These are phyloP conservation scores for Amphirosellinia nigrospora DNA, from an alignment of 495 filamentous ascomycete genomes.

Conservation along the genomic window DNA sequence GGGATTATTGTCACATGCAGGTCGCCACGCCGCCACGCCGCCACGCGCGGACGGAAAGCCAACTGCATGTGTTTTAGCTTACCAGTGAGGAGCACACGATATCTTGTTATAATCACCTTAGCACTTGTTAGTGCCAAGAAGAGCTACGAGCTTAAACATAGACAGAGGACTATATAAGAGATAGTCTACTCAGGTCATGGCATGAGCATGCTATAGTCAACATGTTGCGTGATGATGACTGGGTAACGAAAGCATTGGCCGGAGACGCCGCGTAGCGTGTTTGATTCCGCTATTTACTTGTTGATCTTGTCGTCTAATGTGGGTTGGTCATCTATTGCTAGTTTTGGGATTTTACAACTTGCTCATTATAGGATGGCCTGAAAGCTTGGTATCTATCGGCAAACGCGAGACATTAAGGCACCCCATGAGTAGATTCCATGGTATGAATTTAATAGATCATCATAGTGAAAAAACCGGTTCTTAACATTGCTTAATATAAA, in stretches of 20 bases:
- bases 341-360: not conserved
- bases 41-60: not conserved
- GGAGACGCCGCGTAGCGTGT: not conserved
- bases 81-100: not conserved
- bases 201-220: not conserved
- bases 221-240: conserved; percentile 8
- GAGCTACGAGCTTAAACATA: not conserved
- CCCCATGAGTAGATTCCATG: not conserved
- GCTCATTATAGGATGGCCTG: not conserved
- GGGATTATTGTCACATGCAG: not conserved
- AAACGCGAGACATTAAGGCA: not conserved
- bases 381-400: not conserved
- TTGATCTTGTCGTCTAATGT: not conserved
- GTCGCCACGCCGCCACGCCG: not conserved
- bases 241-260: not conserved
- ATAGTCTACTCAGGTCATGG: not conserved
- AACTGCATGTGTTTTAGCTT: not conserved
- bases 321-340: not conserved
- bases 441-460: not conserved
- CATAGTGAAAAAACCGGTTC: not conserved
- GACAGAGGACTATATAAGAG: not conserved
- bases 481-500: not conserved
- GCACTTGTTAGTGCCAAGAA: conserved; percentile 9
- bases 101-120: not conserved
- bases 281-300: not conserved